Conservation (phyloP, 768 basidiomycete species). For the Phanerodontia chrysosporium region DNA sequence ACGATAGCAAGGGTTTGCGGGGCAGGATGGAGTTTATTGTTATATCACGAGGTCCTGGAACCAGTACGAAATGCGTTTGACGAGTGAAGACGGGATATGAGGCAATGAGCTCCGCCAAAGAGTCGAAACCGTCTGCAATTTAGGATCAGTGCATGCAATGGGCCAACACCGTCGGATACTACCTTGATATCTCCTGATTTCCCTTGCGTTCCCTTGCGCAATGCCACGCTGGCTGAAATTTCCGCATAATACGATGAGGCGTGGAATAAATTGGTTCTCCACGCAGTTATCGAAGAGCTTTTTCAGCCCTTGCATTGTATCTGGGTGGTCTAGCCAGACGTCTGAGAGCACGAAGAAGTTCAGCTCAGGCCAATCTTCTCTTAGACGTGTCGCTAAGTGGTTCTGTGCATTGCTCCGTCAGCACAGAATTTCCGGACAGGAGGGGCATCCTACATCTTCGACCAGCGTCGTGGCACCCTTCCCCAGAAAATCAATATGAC, state of each 20-base stretch:
- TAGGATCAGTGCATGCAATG: neutral
- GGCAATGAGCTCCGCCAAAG: slow-evolving; percentile 78
- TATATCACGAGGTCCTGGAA: slow-evolving; percentile 92
- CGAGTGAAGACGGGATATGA: slow-evolving; percentile 75
- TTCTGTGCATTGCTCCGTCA: slow-evolving; percentile 41
- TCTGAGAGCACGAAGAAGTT: slow-evolving; percentile 94
- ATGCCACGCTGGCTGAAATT: slow-evolving; percentile 89
- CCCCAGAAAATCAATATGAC: slow-evolving; percentile 97
- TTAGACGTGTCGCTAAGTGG: slow-evolving; percentile 57
- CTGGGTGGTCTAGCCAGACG: slow-evolving; percentile 89
- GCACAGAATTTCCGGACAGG: neutral
- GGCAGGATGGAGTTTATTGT: slow-evolving; percentile 79
- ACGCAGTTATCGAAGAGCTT: slow-evolving; percentile 89
- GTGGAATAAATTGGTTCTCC: slow-evolving; percentile 83
- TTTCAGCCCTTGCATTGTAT: slow-evolving; percentile 72
- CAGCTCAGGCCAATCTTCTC: slow-evolving; percentile 67
- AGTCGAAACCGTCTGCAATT: slow-evolving; percentile 75
- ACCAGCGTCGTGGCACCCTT: slow-evolving; percentile 84
- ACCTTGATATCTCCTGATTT: slow-evolving; percentile 86
- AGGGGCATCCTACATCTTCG: slow-evolving; percentile 68
- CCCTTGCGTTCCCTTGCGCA: slow-evolving; percentile 70
- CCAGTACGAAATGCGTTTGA: slow-evolving; percentile 85
- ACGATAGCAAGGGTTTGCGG: slow-evolving; percentile 72
- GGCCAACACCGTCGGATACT: neutral
- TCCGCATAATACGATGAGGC: slow-evolving; percentile 88